Percentiles rank a stretch among this genome's conserved stretches.
These are phyloP conservation scores for Meripilus lineatus DNA, from an alignment of 1,284 basidiomycete species.

Conservation along the genomic window DNA sequence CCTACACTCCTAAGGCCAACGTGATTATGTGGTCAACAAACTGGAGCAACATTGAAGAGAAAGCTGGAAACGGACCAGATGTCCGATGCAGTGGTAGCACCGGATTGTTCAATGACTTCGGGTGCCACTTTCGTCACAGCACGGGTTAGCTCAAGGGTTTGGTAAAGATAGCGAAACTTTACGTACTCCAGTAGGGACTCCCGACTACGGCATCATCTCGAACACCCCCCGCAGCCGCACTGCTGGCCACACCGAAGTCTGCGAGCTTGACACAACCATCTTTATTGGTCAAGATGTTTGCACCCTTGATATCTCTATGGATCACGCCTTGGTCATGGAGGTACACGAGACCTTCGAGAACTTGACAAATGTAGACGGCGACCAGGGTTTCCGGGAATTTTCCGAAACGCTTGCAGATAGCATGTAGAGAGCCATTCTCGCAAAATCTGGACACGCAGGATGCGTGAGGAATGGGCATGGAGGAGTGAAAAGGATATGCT, in stretches of 20 bases:
- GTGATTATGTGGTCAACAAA: conserved; percentile 6
- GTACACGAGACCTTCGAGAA: conserved; percentile 89
- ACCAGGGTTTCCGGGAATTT: conserved; percentile 97
- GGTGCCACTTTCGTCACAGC: conserved; percentile 81
- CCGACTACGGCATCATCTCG: conserved; percentile 90
- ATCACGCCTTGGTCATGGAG: conserved; percentile 98
- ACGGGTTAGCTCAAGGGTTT: conserved; percentile 16
- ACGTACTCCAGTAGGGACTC: conserved; percentile 94
- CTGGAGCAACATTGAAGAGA: not conserved
- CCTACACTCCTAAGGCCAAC: conserved; percentile 72
- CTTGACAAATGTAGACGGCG: conserved; percentile 93
- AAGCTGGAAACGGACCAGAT: conserved; percentile 65
- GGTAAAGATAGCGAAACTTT: conserved; percentile 9
- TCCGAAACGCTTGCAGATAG: conserved; percentile 94
- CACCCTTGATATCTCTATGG: conserved; percentile 98
- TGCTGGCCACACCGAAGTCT: conserved; percentile 88
- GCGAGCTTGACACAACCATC: conserved; percentile 95
- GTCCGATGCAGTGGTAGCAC: conserved; percentile 94
- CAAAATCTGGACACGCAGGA: conserved; percentile 62
- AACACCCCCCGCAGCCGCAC: conserved; percentile 64
- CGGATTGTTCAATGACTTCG: conserved; percentile 95
- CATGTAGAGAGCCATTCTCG: conserved; percentile 95
- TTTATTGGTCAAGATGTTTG: conserved; percentile 97
- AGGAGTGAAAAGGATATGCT: conserved; percentile 5
- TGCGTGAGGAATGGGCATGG: not conserved